Conservation (phyloP, 2,329 filamentous ascomycete genomes). For the Camillea tinctor region DNA sequence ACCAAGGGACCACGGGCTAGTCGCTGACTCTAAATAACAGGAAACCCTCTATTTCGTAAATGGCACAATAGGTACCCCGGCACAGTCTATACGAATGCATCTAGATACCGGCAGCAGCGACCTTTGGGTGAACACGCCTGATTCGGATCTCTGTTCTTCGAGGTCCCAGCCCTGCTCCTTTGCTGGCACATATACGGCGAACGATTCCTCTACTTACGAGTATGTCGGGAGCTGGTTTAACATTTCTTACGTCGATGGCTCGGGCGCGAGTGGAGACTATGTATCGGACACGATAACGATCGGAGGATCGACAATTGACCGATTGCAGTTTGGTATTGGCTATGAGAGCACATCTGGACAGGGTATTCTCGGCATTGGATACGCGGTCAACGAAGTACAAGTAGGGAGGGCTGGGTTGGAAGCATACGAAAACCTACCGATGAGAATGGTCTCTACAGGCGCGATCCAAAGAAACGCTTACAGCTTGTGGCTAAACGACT, state of each 20-base stretch:
- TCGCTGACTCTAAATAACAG: slow-evolving; percentile 35
- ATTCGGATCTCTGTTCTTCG: slow-evolving; percentile 58
- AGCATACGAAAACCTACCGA: slow-evolving; percentile 68
- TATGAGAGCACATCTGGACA: slow-evolving; percentile 61
- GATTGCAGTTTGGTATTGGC: slow-evolving; percentile 72
- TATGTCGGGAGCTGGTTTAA: slow-evolving; percentile 78
- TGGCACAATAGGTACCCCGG: slow-evolving; percentile 60
- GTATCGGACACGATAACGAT: slow-evolving; percentile 69
- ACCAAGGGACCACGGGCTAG: neutral
- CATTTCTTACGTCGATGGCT: slow-evolving; percentile 84
- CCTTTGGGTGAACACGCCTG: slow-evolving; percentile 66
- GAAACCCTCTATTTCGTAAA: slow-evolving; percentile 66
- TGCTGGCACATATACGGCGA: slow-evolving; percentile 67
- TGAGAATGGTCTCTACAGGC: slow-evolving; percentile 59
- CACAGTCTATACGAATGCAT: slow-evolving; percentile 56
- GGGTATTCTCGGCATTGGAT: slow-evolving; percentile 85
- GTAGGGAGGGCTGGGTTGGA: slow-evolving; percentile 54
- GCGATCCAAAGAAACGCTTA: slow-evolving; percentile 66
- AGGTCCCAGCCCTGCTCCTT: slow-evolving; percentile 51
- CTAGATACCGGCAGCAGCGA: slow-evolving; percentile 70
- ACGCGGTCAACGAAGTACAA: slow-evolving; percentile 74
- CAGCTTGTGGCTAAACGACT: slow-evolving; percentile 74
- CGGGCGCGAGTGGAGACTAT: slow-evolving; percentile 75
- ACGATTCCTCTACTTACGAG: slow-evolving; percentile 72
- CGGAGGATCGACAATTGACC: slow-evolving; percentile 49